phyloP scores from a whole-genome alignment of 2,329 filamentous ascomycete species.

The Fonsecaea nubica region DNA sequence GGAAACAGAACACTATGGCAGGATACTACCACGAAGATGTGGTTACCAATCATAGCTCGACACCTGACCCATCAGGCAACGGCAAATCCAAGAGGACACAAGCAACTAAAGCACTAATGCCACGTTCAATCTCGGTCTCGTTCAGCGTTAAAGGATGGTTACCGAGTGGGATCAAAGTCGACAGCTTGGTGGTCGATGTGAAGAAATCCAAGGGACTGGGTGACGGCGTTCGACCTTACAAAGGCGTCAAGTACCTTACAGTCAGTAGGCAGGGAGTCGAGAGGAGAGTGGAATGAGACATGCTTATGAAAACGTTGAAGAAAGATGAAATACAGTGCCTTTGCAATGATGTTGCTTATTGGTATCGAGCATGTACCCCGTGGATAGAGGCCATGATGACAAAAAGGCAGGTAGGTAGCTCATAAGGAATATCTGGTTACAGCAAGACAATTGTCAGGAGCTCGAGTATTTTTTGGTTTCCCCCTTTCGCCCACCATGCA shows the following conservation, averaged over 20 bases:
- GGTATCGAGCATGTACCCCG: neutral
- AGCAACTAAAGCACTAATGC: constrained; percentile 74
- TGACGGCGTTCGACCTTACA: constrained; percentile 90
- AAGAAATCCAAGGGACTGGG: constrained; percentile 84
- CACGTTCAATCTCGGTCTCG: constrained; percentile 75
- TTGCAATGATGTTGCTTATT: constrained; percentile 8
- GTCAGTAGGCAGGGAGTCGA: constrained; percentile 65
- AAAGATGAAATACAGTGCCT: neutral
- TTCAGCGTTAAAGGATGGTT: constrained; percentile 68
- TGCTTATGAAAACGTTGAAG: neutral
- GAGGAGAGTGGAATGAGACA: constrained; percentile 41
- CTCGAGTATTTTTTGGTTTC: neutral
- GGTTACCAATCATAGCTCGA: constrained; percentile 43
- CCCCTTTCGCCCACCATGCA: neutral
- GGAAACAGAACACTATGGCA: constrained; percentile 48
- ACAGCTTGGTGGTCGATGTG: constrained; percentile 67
- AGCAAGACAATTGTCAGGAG: neutral
- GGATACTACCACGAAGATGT: constrained; percentile 55
- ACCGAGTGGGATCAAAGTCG: constrained; percentile 68
- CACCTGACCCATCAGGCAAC: constrained; percentile 27
- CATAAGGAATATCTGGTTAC: neutral
- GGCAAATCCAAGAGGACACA: constrained; percentile 52
- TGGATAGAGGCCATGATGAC: neutral
- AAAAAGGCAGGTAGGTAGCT: neutral
- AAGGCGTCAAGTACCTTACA: constrained; percentile 96